Evolutionary conservation across 176 grass and related monocot species (phyloP).

Genomic region (Oryza meyeriana): DNA sequence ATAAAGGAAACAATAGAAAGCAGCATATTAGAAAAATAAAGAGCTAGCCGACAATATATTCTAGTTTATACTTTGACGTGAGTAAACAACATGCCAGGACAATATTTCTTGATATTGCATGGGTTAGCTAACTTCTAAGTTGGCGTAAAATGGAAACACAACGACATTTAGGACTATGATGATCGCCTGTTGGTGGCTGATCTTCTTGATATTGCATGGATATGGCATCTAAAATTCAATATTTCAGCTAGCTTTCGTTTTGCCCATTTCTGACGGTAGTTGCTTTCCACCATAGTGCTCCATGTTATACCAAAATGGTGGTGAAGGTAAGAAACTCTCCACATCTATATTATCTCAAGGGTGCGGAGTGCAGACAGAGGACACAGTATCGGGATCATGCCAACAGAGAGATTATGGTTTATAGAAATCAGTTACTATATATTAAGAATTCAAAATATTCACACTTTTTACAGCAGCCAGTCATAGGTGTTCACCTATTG

Average conservation of each 20-base stretch:
- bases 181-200: not conserved
- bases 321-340: not conserved
- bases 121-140: not conserved
- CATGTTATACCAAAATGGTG: not conserved
- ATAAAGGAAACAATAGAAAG: conserved; percentile 14
- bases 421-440: not conserved
- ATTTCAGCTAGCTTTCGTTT: not conserved
- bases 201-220: not conserved
- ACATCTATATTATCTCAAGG: not conserved
- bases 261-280: not conserved
- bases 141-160: not conserved
- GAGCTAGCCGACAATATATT: not conserved
- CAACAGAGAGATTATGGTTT: not conserved
- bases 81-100: not conserved
- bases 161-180: not conserved
- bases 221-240: not conserved
- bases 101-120: not conserved
- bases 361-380: not conserved
- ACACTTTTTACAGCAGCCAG: not conserved
- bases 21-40: not conserved
- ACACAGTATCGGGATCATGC: not conserved
- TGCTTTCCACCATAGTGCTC: not conserved
- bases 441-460: not conserved
- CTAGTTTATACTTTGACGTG: not conserved
- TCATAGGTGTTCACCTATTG: not conserved